phyloP scores from a whole-genome alignment of 441 rosid species.

The Corymbia calophylla region DNA sequence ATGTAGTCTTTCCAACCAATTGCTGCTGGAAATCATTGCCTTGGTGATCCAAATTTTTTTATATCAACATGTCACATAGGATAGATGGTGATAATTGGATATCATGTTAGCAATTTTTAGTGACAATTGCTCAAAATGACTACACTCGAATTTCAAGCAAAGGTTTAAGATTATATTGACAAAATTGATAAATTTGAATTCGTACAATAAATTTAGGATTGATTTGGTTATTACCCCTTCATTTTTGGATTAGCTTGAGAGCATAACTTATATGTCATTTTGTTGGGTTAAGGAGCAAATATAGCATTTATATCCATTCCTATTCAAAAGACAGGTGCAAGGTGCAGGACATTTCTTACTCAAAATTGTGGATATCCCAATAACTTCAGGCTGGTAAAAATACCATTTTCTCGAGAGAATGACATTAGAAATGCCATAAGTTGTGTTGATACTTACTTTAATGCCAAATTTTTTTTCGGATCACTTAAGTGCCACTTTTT shows the following conservation, averaged over 20 bases:
- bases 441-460: too few species aligned
- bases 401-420: not conserved
- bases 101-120: fast-evolving
- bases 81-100: fast-evolving
- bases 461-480: too few species aligned
- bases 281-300: not conserved
- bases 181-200: not conserved
- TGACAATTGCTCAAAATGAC: not conserved
- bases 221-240: not conserved
- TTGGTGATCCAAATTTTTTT: fast-evolving
- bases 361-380: not conserved
- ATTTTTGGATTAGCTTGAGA: not conserved
- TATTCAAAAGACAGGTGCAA: not conserved
- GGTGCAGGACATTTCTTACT: not conserved
- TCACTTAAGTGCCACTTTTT: too few species aligned
- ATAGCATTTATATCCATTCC: not conserved
- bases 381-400: not conserved
- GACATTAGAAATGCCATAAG: too few species aligned
- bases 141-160: not conserved
- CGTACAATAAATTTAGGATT: not conserved
- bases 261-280: not conserved
- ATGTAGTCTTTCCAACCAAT: not conserved
- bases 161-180: not conserved
- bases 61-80: not conserved
- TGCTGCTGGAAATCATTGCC: fast-evolving